Base-by-base conservation (phyloP, 345 rosid species). In the Ricinus communis region DNA sequence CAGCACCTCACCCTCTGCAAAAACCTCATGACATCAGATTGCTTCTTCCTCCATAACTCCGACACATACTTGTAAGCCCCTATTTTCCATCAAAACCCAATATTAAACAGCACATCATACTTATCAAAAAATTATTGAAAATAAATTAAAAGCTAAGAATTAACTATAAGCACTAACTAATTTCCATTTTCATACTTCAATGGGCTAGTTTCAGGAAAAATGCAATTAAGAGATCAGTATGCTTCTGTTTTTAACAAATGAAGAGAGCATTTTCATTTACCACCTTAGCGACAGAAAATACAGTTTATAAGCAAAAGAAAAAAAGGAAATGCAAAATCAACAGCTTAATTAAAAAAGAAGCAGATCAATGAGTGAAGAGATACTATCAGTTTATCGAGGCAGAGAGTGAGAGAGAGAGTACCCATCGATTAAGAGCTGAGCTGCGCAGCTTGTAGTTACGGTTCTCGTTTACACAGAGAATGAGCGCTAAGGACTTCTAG, bases 31-130 rank as follows among this genome's bases (percentile, higher is more conserved):
- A 95, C 99, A 86, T 95, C 99, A 47, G 99, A 95, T 66, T 92
- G 97, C 70, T 95, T 95, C 97, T 90, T 95, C 88, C 97, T 90
- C 97, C 97, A 94, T 90, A 94, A 86, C 89, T 91, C 98, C 51
- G 96, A 90, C 5, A 94, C 93, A 74, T 91, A 94, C 92, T 83
- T 94, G 88, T 94, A 94, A 47, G 97, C 97, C 69, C 97, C 98
- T 94, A 74, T 2, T 50, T n/a, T 47, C 43, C 16, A 55, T 47
- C 40, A 53, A 54, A 49, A 0, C 56, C 50, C 47, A 8, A 4
- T 11, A 33, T 33, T 33, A 33, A 6, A 33, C 2, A 2, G 6
- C 38, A 33, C 38, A 33, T 33, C 6, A n/a, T 33, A 2, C 38
- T 33, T 33, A 38, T 12, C 19, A 24, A 11, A 22, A n/a, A n/a